These are phyloP conservation scores for Pterocarpus macrocarpus DNA, from an alignment of 306 rosid species.

Conservation along the genomic window DNA sequence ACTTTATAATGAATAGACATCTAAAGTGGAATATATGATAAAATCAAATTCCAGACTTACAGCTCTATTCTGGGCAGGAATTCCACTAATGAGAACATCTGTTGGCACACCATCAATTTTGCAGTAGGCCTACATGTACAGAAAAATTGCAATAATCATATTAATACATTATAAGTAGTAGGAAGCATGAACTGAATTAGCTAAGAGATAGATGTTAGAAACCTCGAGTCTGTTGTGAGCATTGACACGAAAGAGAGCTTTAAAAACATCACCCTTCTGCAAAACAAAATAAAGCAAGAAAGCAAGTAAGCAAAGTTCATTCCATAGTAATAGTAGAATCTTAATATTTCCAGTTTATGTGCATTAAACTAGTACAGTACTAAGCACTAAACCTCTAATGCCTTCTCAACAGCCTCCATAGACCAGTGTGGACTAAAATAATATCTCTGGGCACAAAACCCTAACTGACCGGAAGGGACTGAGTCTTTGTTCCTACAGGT, in stretches of 20 bases:
- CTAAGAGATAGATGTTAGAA: conserved; percentile 19
- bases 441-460: conserved; percentile 45
- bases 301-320: conserved; percentile 16
- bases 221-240: conserved; percentile 90
- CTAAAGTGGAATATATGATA: background rate
- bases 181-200: background rate
- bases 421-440: conserved; percentile 79
- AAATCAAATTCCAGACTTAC: conserved; percentile 61
- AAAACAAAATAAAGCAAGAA: conserved; percentile 26
- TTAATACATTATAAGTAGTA: conserved; percentile 28
- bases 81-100: conserved; percentile 76
- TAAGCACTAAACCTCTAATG: conserved; percentile 61
- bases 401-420: conserved; percentile 66
- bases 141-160: conserved; percentile 20
- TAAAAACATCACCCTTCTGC: conserved; percentile 83
- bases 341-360: background rate
- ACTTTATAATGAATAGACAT: background rate
- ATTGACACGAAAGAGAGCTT: conserved; percentile 81
- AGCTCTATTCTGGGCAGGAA: conserved; percentile 89
- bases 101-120: conserved; percentile 81
- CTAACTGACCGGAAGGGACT: conserved; percentile 47
- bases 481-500: conserved; percentile 50
- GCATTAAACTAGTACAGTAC: conserved; percentile 38
- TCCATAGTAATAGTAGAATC: background rate
- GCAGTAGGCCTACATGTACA: conserved; percentile 78